Evolutionary conservation across 2,329 filamentous ascomycete genomes (phyloP), one percentile per base, ranked within the genome.

Genomic region (Cyphellophora europaea): DNA sequence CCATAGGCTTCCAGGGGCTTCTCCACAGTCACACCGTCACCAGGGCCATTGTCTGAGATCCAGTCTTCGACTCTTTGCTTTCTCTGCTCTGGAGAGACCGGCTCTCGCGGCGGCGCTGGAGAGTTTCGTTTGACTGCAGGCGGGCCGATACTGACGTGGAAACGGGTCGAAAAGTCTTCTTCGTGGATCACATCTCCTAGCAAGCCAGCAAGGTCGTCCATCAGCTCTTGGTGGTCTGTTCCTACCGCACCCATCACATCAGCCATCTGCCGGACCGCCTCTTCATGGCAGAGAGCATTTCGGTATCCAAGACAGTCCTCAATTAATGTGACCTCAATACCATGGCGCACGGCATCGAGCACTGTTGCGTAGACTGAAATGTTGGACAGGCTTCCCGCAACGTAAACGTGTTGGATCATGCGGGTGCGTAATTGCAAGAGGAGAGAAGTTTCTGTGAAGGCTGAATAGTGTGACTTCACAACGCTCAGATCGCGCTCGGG

Each of bases 321-420:
- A 25, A 96, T 66, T 10, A 96, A 66, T 4, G 82, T 91, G 51
- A 95, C 85, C n/a, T 76, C 69, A 51, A 93, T 78, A 4, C 88
- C 91, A 56, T 95, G 82, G 13, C 82, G 75, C 2, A 85, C 88
- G 8, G 89, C 91, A 53, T 95, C 91, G 43, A 93, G 69, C 3
- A 87, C 87, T 1, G 89, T 95, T 5, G 91, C 89, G 53, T 91
- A 87, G 30, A 96, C 79, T 19, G 87, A 88, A 21, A 93, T 67
- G 51, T 96, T 95, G 28, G 81, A 84, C 32, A 93, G 71, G 29
- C 82, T 81, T 14, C 91, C 91, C 51, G 84, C 93, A 15, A 96
- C 74, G 58, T 83, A 95, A 10, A 98, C 66, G 50, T 95, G 83
- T 2, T 87, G 94, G 39, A 93, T 77, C 47, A 95, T 79, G 44